Conservation (phyloP, 331 rosid genomes). For the Spiraea crenata region DNA sequence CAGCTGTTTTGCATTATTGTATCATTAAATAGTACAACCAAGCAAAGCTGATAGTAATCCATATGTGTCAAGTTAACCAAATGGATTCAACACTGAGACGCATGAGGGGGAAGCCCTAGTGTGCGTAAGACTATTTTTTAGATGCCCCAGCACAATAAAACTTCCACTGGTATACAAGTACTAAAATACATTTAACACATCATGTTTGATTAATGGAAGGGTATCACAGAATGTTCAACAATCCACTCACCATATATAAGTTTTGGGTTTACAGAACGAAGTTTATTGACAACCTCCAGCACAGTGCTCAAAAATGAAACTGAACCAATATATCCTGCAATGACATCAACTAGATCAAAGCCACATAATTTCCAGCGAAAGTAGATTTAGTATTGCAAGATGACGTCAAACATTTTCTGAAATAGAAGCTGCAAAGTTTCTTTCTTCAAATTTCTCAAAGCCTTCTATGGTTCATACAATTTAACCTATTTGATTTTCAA, state of each 20-base stretch:
- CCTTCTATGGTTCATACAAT: neutral
- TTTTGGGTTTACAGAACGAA: conserved; percentile 70
- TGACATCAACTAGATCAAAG: conserved; percentile 4
- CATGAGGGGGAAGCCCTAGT: neutral
- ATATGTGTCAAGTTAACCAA: neutral
- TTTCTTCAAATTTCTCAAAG: neutral
- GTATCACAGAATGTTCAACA: neutral
- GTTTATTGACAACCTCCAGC: conserved; percentile 66
- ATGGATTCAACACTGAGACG: neutral
- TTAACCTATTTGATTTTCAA: neutral
- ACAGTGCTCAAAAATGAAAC: conserved; percentile 70
- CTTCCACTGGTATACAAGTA: neutral
- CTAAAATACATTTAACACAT: neutral
- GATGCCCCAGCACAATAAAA: neutral
- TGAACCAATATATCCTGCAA: conserved; percentile 88
- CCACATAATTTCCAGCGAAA: conserved; percentile 5
- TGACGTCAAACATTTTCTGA: too few relatives aligned
- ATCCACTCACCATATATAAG: conserved; percentile 66
- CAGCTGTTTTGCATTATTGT: neutral
- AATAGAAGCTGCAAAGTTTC: neutral
- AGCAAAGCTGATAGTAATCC: neutral
- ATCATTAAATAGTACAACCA: neutral
- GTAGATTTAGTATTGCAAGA: neutral
- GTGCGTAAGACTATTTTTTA: neutral
- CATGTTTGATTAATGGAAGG: neutral